Percentiles rank a stretch among this genome's conserved stretches.
Evolutionary conservation across 495 filamentous ascomycete genomes (phyloP).

Genomic region (Tuber borchii): DNA sequence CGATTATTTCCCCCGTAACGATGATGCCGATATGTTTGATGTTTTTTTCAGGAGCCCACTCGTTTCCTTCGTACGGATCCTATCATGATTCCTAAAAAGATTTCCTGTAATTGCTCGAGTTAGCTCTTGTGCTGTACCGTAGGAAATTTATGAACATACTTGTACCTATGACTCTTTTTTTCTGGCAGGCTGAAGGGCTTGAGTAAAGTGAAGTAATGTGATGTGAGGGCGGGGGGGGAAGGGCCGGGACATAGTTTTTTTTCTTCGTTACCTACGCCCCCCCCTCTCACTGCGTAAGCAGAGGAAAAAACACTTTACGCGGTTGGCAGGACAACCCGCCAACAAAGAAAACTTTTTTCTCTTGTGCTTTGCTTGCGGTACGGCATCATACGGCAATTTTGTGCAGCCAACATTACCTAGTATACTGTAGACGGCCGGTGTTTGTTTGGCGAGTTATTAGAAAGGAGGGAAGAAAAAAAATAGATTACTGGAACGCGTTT

Average conservation of each 20-base stretch:
- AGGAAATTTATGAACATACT: constrained; percentile 3
- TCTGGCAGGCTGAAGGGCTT: not conserved
- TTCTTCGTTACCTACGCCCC: not conserved
- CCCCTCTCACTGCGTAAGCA: not conserved
- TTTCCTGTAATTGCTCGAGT: constrained; percentile 5
- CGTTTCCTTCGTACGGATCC: not conserved
- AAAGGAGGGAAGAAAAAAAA: not conserved
- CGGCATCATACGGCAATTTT: not conserved
- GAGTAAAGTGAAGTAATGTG: not conserved
- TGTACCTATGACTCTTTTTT: constrained; percentile 1
- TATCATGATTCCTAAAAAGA: not conserved
- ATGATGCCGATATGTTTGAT: constrained; percentile 5
- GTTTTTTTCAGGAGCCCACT: not conserved
- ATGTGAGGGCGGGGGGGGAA: not conserved
- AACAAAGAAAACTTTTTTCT: constrained; percentile 4
- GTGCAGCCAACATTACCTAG: not conserved
- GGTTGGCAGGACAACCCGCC: constrained; percentile 1
- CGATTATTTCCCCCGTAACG: not conserved
- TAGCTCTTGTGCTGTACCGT: not conserved
- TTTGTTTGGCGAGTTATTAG: not conserved
- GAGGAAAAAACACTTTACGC: constrained; percentile 4
- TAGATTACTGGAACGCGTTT: not conserved
- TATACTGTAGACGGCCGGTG: not conserved
- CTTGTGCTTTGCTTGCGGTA: not conserved
- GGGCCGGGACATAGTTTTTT: not conserved